These are phyloP conservation scores for Pelagomonas calceolata DNA, from an alignment of 108 stramenopile species.

Conservation along the genomic window DNA sequence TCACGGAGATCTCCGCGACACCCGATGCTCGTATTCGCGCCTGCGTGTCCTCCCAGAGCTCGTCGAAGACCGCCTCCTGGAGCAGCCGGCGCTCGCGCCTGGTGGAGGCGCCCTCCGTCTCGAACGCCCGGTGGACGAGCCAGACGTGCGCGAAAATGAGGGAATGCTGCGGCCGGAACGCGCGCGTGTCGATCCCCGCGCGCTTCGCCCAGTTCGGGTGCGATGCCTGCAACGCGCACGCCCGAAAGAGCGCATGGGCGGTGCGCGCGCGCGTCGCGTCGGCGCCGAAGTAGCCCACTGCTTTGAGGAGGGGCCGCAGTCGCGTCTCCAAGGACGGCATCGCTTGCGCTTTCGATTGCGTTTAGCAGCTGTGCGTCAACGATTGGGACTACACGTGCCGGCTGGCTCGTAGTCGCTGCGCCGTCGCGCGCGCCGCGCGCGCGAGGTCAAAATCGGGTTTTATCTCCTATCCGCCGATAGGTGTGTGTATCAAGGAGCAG, in stretches of 20 bases:
- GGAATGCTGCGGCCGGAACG: constrained; percentile 72
- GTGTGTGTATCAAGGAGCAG: too few relatives aligned
- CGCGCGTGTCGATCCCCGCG: constrained; percentile 19
- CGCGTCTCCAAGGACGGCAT: too few relatives aligned
- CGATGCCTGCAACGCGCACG: constrained; percentile 12
- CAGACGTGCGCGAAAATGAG: constrained; percentile 75
- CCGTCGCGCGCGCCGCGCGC: too few relatives aligned
- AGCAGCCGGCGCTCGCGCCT: constrained; percentile 15
- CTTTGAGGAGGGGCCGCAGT: not conserved
- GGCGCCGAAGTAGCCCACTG: constrained; percentile 8
- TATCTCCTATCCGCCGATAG: too few relatives aligned
- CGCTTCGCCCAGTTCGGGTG: not conserved
- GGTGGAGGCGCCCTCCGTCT: constrained; percentile 29
- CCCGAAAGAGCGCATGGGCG: constrained; percentile 3
- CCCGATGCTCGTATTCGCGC: constrained; percentile 64
- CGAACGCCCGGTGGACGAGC: constrained; percentile 71
- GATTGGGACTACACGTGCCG: too few relatives aligned
- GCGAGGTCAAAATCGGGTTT: too few relatives aligned
- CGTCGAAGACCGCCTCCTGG: constrained; percentile 80
- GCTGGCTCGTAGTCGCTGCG: too few relatives aligned
- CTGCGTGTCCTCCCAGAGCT: constrained; percentile 68
- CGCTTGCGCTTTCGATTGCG: too few relatives aligned
- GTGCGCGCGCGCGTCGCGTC: constrained; percentile 1
- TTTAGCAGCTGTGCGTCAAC: too few relatives aligned
- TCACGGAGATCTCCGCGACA: constrained; percentile 61